Evolutionary conservation across 2,329 filamentous ascomycete genomes (phyloP).

Genomic region (Triangularia verruculosa): DNA sequence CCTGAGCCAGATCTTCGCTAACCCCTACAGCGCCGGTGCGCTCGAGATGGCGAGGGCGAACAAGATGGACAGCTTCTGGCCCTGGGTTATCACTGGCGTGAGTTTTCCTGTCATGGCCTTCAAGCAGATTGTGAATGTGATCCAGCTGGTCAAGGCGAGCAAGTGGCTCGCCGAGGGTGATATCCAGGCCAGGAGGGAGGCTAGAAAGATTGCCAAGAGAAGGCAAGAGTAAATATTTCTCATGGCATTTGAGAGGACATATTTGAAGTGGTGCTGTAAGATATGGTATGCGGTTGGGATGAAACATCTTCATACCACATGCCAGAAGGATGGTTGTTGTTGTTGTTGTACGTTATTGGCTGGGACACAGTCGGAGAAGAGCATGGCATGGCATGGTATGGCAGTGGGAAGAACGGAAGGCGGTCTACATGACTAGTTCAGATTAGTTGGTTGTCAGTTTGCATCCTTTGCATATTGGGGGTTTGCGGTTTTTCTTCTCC

Average conservation of each 20-base stretch:
- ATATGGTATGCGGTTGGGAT: background rate
- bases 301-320: background rate
- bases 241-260: background rate
- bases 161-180: conserved; percentile 94
- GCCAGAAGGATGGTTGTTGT: too few species aligned
- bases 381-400: background rate
- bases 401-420: background rate
- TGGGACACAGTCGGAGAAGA: background rate
- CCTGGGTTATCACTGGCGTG: conserved; percentile 77
- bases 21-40: conserved; percentile 87
- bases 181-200: conserved; percentile 58
- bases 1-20: conserved; percentile 74
- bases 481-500: background rate
- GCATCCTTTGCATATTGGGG: background rate
- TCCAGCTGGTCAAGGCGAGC: conserved; percentile 92
- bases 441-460: background rate
- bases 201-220: conserved; percentile 46
- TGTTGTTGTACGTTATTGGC: background rate
- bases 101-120: conserved; percentile 83
- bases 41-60: conserved; percentile 91
- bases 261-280: background rate
- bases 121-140: conserved; percentile 92
- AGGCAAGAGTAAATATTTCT: background rate
- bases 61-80: conserved; percentile 73
- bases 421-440: background rate